Conservation (phyloP, 306 rosid genomes). For the Inga leiocalycina region DNA sequence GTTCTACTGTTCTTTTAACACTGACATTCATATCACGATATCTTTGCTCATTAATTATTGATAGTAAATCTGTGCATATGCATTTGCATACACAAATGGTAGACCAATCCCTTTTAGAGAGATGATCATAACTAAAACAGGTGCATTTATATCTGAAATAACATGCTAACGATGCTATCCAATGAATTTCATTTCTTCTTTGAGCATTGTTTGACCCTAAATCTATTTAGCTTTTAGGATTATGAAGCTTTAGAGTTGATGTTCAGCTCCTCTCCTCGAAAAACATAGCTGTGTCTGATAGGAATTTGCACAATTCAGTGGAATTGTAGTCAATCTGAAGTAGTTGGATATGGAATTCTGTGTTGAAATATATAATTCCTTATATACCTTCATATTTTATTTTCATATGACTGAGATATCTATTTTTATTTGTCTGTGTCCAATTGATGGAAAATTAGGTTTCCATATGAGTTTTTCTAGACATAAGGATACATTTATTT, state of each 20-base stretch:
- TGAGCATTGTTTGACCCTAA: background rate
- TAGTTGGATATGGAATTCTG: slow-evolving; percentile 1
- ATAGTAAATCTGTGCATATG: background rate
- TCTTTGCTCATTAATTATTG: background rate
- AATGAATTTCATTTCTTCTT: background rate
- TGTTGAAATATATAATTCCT: background rate
- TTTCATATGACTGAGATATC: background rate
- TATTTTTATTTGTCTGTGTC: background rate
- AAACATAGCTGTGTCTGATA: background rate
- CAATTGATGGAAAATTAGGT: background rate
- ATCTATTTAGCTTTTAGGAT: background rate
- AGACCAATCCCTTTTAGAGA: background rate
- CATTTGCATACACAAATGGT: background rate
- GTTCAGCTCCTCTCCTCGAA: slow-evolving; percentile 1
- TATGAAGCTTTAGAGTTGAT: slow-evolving; percentile 6
- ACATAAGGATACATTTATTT: slow-evolving; percentile 1
- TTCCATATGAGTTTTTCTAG: slow-evolving; percentile 5
- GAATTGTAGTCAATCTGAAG: background rate
- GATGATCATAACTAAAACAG: background rate
- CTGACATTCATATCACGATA: background rate
- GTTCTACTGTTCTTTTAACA: slow-evolving; percentile 1
- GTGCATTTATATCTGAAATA: background rate
- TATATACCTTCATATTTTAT: background rate
- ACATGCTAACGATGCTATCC: background rate
- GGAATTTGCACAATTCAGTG: background rate